A percentile compares a stretch with the other conserved stretches of the same genome.
Conservation (phyloP, 2,329 filamentous ascomycete genomes). For the Fusarium haematococcum region DNA sequence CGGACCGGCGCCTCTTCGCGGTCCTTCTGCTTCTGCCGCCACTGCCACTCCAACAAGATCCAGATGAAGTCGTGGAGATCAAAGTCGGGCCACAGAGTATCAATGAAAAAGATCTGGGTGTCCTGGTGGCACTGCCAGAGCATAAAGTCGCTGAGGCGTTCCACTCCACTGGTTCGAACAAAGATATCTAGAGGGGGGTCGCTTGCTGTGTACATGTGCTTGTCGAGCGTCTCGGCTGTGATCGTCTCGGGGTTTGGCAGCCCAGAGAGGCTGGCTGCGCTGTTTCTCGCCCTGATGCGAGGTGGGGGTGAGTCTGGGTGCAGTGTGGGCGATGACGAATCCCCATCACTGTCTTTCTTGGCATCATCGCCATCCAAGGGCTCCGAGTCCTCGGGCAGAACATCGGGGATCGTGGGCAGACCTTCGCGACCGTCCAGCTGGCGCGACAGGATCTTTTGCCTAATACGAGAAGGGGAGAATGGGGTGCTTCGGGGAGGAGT, state of each 20-base stretch:
- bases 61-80: conserved; percentile 94
- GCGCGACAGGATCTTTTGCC: conserved; percentile 83
- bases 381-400: conserved; percentile 55
- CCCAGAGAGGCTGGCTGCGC: conserved; percentile 51
- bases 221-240: conserved; percentile 81
- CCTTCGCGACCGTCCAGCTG: conserved; percentile 63
- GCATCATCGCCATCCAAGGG: conserved; percentile 58
- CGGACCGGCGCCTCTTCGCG: conserved; percentile 60
- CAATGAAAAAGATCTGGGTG: conserved; percentile 91
- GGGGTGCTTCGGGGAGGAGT: conserved; percentile 73
- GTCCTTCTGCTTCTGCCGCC: conserved; percentile 69
- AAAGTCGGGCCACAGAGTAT: conserved; percentile 96
- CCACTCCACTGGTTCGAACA: conserved; percentile 91
- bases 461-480: conserved; percentile 90
- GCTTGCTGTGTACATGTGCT: conserved; percentile 88
- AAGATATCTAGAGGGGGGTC: conserved; percentile 92
- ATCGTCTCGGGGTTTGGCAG: conserved; percentile 86
- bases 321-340: conserved; percentile 71
- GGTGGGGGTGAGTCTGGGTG: conserved; percentile 65
- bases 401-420: conserved; percentile 62
- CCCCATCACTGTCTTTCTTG: conserved; percentile 61
- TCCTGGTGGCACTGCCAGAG: conserved; percentile 97
- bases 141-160: conserved; percentile 96
- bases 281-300: conserved; percentile 48
- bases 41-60: conserved; percentile 91